These are phyloP conservation scores for Phaseolus coccineus DNA, from an alignment of 331 rosid genomes.

Conservation along the genomic window DNA sequence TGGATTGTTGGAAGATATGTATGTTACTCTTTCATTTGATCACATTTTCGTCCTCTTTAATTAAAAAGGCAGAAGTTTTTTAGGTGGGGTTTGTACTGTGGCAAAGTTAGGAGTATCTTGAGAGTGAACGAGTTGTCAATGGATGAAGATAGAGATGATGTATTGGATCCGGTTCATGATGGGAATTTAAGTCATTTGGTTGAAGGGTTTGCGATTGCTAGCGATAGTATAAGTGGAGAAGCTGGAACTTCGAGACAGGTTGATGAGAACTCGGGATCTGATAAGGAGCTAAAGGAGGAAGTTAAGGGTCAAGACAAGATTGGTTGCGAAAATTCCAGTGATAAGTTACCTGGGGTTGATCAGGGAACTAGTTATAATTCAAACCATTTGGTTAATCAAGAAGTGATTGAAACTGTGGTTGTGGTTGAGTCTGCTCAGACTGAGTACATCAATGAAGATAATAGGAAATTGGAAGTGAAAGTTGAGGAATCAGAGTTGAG, in stretches of 20 bases:
- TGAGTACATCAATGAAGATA: constrained; percentile 40
- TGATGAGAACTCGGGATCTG: constrained; percentile 47
- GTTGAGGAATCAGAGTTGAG: constrained; percentile 55
- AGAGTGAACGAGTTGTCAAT: constrained; percentile 48
- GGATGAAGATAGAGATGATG: constrained; percentile 59
- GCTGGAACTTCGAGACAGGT: constrained; percentile 41
- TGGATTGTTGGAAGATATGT: constrained; percentile 46
- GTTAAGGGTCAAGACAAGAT: constrained; percentile 24
- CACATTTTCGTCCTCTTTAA: constrained; percentile 47
- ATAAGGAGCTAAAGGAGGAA: constrained; percentile 42
- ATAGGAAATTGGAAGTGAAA: constrained; percentile 47
- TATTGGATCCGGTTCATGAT: constrained; percentile 52
- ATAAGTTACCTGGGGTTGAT: constrained; percentile 46
- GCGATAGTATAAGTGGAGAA: constrained; percentile 32
- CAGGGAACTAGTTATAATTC: constrained; percentile 53
- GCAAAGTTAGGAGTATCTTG: constrained; percentile 38
- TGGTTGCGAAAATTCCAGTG: constrained; percentile 42
- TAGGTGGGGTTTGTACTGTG: constrained; percentile 43
- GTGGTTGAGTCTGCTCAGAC: constrained; percentile 55
- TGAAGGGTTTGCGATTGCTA: constrained; percentile 51
- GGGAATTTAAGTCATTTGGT: constrained; percentile 48
- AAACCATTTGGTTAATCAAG: constrained; percentile 50
- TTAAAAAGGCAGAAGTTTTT: constrained; percentile 6
- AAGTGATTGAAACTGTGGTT: constrained; percentile 55
- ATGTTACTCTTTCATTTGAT: constrained; percentile 40